Base-by-base conservation (phyloP, 306 rosid species). In the Hippophae tibetana region DNA sequence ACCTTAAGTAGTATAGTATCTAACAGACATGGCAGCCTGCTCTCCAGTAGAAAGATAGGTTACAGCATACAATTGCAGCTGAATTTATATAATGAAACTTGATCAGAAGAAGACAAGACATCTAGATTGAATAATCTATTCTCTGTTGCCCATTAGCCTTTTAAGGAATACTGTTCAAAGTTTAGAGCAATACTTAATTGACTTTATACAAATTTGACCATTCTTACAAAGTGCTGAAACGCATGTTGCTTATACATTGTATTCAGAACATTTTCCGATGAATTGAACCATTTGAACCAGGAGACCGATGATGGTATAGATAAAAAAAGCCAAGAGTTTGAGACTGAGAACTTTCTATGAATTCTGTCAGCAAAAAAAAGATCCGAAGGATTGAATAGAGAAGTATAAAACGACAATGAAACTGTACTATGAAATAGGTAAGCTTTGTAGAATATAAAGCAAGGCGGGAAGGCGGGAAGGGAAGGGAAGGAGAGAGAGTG, bases 121-220 rank as follows among this genome's bases (percentile, higher is more conserved):
- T 61, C 18, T 13, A 31, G 38, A 27, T 47, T n/a, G 2, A 48
- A 61, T n/a, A 13, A 8, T 31, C 65, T 48, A 47, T 26, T 40
- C 56, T 5, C 65, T 61, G 56, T 48, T 31, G 52, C 65, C 26
- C 7, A 27, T 7, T 23, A 41, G 52, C 63, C 63, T 59, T 50
- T 11, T 43, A 45, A 9, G 42, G 13, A 59, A 59, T 59, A 48
- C 25, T 11, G 49, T 47, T 61, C 23, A 53, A 53, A 61, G 5
- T 46, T 46, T 55, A 47, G 46, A 61, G 11, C 42, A 61, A 47
- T 61, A 45, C 55, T 49, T 49, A 49, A 13, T 4, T 23, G 14
- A 18, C 26, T 46, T 9, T 49, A 31, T 31, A 14, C 14, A 49
- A 13, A 13, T n/a, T 11, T 13, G 26, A 7, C 26, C 8, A 49